Base-by-base conservation (phyloP, 2,329 filamentous ascomycete genomes). In the Hymenoscyphus fructigenus region DNA sequence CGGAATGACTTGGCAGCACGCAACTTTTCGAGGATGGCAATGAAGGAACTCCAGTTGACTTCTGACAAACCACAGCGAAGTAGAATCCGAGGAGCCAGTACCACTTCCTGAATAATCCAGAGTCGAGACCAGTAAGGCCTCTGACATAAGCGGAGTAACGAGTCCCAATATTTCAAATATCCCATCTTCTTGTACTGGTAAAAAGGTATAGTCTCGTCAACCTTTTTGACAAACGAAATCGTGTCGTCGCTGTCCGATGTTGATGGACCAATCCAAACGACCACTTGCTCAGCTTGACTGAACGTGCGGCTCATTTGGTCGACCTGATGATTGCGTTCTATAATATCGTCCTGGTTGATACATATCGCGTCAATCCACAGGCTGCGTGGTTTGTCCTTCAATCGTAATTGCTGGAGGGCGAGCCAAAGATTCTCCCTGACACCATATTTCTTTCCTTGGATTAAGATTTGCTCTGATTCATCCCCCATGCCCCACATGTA, bases 71-170 rank as follows among this genome's bases (percentile, higher is more conserved):
- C 50, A 55, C 50, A 55, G 10, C 28, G 20, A 28, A 55, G n/a
- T 6, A 1, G 28, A 17, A 55, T 28, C 20, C 20, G 20, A 3
- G 23, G 4, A 12, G 20, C 50, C 12, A 55, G 50, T 29, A 28
- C 50, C 2, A 55, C 50, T 29, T 55, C 50, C 50, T 55, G 50
- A 20, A 55, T 55, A 23, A 55, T 55, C 50, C 50, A 55, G 17
- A 55, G 50, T 29, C 50, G 20, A 26, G 50, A 20, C 50, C 50
- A 55, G 20, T 55, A 55, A 0, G 20, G 20, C 20, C 50, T 17
- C 20, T 26, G 1, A 20, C 50, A 29, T 10, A 55, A 29, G 7
- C 23, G 10, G 9, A 14, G n/a, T 17, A 9, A 28, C 5, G 3
- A 5, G 3, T 29, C 5, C 50, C 23, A 55, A 26, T 55, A 20